Conservation (phyloP, 257 asterid genomes). For the Solanum dulcamara region DNA sequence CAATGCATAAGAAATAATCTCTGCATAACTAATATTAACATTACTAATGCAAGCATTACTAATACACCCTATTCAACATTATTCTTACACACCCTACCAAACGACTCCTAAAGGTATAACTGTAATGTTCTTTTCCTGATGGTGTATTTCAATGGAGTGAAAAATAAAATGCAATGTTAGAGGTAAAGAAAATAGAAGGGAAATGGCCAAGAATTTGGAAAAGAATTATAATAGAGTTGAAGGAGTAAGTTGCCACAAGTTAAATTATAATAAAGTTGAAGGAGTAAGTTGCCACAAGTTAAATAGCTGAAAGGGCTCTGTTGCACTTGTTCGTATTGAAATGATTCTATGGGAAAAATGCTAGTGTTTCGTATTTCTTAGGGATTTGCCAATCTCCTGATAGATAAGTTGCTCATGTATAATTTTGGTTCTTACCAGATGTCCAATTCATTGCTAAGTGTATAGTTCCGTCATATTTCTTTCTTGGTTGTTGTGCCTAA, state of each 20-base stretch:
- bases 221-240: background rate
- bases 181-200: background rate
- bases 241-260: background rate
- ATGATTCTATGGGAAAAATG: background rate
- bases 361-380: background rate
- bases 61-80: too few species aligned
- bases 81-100: too few species aligned
- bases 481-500: background rate
- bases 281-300: background rate
- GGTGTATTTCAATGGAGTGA: background rate
- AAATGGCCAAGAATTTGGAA: background rate
- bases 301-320: background rate
- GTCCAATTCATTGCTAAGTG: background rate
- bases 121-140: background rate
- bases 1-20: too few species aligned
- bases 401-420: background rate
- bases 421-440: background rate
- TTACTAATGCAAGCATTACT: too few species aligned
- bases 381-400: background rate
- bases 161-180: too few species aligned
- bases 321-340: background rate
- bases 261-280: background rate
- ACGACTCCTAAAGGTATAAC: too few species aligned
- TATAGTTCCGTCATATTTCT: background rate
- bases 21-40: too few species aligned